Base-by-base conservation (phyloP, 331 rosid genomes). In the Stylosanthes scabra region DNA sequence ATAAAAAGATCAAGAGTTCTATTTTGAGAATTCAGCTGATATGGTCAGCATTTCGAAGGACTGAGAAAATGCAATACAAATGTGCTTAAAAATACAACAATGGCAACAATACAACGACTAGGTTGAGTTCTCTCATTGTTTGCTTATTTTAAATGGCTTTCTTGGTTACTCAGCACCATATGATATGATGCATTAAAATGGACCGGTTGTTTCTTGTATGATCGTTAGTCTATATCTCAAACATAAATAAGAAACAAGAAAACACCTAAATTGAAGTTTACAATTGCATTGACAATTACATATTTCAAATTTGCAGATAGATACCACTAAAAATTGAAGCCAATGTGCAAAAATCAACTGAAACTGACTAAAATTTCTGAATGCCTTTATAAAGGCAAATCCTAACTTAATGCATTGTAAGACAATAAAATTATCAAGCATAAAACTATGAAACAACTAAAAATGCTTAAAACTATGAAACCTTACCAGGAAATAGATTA, bases 401-500 rank as follows among this genome's bases (percentile, higher is more conserved):
- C 55, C 16, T 44, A 52, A 27, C 6, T 15, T 40, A 31, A 44
- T 16, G 3, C 51, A 40, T 64, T 6, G 42, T 61, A 63, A 57
- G 29, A 39, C n/a, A 5, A 29, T 47, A 47, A 71, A 81, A 64
- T 16, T 9, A 61, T 61, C 40, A 75, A 42, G 8, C 72, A 55
- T 20, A 20, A 20, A 20, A 20, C 25, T 20, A 20, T 20, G 46
- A 49, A 49, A 49, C 40, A 6, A 45, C 3, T 9, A 9, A 58
- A 15, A 34, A 61, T 50, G 67, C 15, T 11, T 34, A 31, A 49
- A 59, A 5, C 16, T 37, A 2, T 28, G 13, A 50, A 60, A 58
- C 42, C 86, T 79, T 86, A 88, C 96, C 98, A 16, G 97, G 97
- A 80, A 90, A 79, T 56, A 80, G 74, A 78, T 90, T 81, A 68